A percentile compares a stretch with the other conserved stretches of the same genome.
These are phyloP conservation scores for Myxozyma vanderwaltii DNA, from an alignment of 805 yeast species.

Conservation along the genomic window DNA sequence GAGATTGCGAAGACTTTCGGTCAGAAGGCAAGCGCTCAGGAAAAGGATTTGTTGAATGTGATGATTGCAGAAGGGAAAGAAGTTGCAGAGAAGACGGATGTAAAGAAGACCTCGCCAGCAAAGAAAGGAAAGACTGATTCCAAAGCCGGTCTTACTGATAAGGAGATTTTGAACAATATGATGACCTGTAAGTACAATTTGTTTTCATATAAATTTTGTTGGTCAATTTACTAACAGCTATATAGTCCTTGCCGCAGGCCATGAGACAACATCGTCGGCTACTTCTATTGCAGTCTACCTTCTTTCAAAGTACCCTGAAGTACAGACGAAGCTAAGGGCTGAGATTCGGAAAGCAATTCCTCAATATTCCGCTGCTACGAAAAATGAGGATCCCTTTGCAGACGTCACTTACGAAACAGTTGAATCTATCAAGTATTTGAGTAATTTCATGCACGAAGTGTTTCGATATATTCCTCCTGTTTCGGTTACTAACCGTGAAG, in stretches of 20 bases:
- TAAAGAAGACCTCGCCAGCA: conserved; percentile 8
- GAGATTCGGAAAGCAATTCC: neutral
- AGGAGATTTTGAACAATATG: conserved; percentile 22
- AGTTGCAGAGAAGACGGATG: neutral
- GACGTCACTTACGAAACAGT: conserved; percentile 18
- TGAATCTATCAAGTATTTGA: conserved; percentile 9
- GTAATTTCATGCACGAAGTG: conserved; percentile 17
- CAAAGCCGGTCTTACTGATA: conserved; percentile 12
- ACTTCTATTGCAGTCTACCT: conserved; percentile 15
- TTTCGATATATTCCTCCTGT: conserved; percentile 20
- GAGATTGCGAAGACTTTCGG: conserved; percentile 24
- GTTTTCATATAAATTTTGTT: no score
- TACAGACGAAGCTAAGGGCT: neutral
- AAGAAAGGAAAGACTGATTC: conserved; percentile 4
- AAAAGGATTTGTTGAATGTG: conserved; percentile 19
- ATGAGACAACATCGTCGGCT: conserved; percentile 29
- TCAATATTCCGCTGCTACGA: neutral
- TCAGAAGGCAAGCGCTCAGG: conserved; percentile 2
- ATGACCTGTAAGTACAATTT: conserved; percentile 22
- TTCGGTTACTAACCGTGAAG: conserved; percentile 5
- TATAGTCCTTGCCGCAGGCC: conserved; percentile 31
- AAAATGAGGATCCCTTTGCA: no score
- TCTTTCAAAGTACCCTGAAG: neutral
- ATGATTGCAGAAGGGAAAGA: conserved; percentile 20
- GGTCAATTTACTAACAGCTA: neutral